A percentile compares a stretch with the other conserved stretches of the same genome.
Conservation (phyloP, 371 early-diverging fungal genomes). For the Lichtheimia hyalospora region DNA sequence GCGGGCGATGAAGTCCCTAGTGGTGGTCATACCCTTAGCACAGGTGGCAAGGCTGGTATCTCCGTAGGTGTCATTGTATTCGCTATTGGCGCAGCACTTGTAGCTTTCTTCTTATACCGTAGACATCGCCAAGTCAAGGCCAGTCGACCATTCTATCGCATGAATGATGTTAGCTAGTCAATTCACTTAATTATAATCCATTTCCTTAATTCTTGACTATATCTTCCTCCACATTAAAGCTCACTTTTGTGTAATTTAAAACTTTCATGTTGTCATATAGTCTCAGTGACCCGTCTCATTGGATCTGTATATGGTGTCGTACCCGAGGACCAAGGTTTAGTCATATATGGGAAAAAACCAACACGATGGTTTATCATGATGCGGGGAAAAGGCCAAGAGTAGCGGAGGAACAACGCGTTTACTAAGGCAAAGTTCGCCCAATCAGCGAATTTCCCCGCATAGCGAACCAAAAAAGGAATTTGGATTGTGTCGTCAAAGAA, state of each 20-base stretch:
- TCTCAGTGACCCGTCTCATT: too few relatives aligned
- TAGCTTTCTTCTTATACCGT: constrained; percentile 18
- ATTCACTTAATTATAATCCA: not conserved
- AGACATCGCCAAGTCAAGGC: constrained; percentile 11
- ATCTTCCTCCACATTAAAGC: not conserved
- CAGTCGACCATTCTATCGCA: constrained; percentile 16
- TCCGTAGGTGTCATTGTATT: constrained; percentile 37
- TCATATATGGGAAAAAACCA: too few relatives aligned
- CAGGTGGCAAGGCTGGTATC: constrained; percentile 42
- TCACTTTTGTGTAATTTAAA: not conserved
- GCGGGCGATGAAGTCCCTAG: constrained; percentile 4
- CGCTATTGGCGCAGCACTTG: constrained; percentile 19
- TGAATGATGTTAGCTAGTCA: constrained; percentile 16
- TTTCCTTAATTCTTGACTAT: not conserved
- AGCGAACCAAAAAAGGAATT: not conserved
- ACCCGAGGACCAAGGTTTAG: too few relatives aligned
- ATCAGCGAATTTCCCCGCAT: not conserved
- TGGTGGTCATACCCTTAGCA: not conserved
- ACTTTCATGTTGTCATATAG: not conserved
- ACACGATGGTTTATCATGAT: too few relatives aligned
- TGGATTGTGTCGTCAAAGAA: constrained; percentile 9
- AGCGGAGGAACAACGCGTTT: too few relatives aligned
- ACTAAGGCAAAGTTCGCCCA: too few relatives aligned
- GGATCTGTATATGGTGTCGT: too few relatives aligned
- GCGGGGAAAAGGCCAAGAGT: too few relatives aligned